A percentile compares a stretch with the other conserved stretches of the same genome.
phyloP scores from a whole-genome alignment of 192 early-diverging fungal genomes.

The Mortierella antarctica region DNA sequence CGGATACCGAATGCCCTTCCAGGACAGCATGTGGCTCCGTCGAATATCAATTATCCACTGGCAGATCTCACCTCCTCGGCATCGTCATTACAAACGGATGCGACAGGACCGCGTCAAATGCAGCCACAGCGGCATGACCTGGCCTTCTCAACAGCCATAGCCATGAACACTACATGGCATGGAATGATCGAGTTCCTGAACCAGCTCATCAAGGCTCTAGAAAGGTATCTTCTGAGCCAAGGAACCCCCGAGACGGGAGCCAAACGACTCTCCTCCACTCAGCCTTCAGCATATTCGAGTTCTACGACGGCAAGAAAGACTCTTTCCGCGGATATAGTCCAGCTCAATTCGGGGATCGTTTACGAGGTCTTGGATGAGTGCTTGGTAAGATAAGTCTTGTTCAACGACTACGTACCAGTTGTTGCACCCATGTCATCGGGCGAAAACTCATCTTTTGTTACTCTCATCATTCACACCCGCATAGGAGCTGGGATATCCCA shows the following conservation, averaged over 20 bases:
- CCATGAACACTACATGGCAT: slow-evolving; percentile 14
- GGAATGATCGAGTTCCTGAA: slow-evolving; percentile 31
- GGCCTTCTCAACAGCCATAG: slow-evolving; percentile 15
- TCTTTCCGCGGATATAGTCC: slow-evolving; percentile 16
- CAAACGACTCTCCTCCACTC: neutral
- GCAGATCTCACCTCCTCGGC: neutral
- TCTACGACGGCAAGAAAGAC: neutral
- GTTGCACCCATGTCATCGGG: neutral
- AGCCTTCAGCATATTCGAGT: neutral
- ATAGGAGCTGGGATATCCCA: slow-evolving; percentile 33
- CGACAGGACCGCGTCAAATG: neutral
- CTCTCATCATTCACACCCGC: neutral
- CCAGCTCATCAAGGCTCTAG: slow-evolving; percentile 26
- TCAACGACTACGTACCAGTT: neutral
- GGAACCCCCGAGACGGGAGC: neutral
- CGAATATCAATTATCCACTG: neutral
- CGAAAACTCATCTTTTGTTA: neutral
- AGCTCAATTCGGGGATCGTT: slow-evolving; percentile 28
- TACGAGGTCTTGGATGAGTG: slow-evolving; percentile 50
- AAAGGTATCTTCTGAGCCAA: slow-evolving; percentile 17
- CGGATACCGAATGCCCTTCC: slow-evolving; percentile 23
- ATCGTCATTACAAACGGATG: neutral
- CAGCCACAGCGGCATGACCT: slow-evolving; percentile 6
- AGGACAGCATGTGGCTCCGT: slow-evolving; percentile 1
- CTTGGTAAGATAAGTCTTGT: slow-evolving; percentile 11